Evolutionary conservation across 2,329 filamentous ascomycete species (phyloP).

Genomic region (Stenocarpella maydis): DNA sequence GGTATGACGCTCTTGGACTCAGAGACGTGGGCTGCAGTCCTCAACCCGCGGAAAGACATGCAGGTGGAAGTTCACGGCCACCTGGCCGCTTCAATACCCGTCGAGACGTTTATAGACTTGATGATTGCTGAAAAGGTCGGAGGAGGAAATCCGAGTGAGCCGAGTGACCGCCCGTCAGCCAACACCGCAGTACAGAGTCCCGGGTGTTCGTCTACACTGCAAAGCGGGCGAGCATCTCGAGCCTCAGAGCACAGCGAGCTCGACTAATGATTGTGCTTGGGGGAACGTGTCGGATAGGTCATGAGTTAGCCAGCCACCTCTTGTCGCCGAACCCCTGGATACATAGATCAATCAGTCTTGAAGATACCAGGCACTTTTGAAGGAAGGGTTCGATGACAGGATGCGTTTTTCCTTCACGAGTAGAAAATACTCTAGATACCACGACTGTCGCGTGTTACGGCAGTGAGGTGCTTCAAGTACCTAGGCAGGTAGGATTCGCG

Average conservation of each 20-base stretch:
- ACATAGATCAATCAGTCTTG: neutral
- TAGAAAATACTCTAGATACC: too few species aligned
- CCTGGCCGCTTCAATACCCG: neutral
- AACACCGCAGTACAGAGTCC: too few species aligned
- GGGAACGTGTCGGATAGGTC: neutral
- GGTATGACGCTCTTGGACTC: slow-evolving; percentile 15
- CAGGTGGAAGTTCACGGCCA: neutral
- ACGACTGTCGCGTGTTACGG: too few species aligned
- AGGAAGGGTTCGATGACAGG: neutral
- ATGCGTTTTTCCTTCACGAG: too few species aligned
- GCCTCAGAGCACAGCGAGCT: neutral
- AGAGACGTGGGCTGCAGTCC: slow-evolving; percentile 4
- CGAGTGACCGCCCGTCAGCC: too few species aligned
- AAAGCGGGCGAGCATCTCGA: neutral
- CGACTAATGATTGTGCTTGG: too few species aligned
- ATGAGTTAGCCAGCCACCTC: neutral
- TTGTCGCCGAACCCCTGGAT: neutral
- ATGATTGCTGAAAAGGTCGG: neutral
- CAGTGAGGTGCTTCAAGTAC: too few species aligned
- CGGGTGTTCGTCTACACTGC: neutral
- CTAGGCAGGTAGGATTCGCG: too few species aligned
- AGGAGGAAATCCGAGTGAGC: too few species aligned
- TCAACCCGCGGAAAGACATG: slow-evolving; percentile 1
- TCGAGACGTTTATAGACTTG: slow-evolving; percentile 1
- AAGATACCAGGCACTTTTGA: neutral